These are phyloP conservation scores for Spathaspora girioi DNA, from an alignment of 805 yeast genomes.

Conservation along the genomic window DNA sequence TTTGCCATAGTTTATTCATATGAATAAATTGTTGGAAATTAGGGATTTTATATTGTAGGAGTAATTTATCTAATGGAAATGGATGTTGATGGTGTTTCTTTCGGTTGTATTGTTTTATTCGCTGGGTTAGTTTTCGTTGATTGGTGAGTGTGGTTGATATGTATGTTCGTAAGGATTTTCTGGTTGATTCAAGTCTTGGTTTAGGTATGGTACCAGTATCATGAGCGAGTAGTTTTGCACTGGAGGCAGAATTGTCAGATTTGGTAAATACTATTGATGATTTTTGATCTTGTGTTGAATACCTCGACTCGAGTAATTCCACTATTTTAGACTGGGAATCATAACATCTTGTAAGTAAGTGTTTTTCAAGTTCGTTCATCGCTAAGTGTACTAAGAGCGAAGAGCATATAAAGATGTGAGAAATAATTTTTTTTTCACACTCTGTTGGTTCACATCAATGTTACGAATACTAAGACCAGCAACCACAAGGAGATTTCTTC, in stretches of 20 bases:
- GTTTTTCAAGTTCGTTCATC: conserved; percentile 40
- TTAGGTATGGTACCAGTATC: conserved; percentile 15
- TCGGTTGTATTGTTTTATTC: conserved; percentile 28
- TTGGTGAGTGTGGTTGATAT: conserved; percentile 31
- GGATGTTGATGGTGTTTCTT: conserved; percentile 18
- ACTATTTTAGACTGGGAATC: conserved; percentile 33
- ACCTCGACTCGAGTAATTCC: conserved; percentile 42
- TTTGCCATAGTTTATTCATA: conserved; percentile 69
- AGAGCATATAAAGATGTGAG: neutral
- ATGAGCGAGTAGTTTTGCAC: neutral
- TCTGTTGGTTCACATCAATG: neutral
- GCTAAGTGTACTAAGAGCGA: no score
- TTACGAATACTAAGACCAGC: neutral
- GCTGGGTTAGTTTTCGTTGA: conserved; percentile 38
- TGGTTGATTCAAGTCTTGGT: conserved; percentile 23
- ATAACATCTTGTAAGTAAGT: conserved; percentile 43
- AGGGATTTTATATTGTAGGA: conserved; percentile 29
- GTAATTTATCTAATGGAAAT: conserved; percentile 19
- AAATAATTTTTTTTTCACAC: neutral
- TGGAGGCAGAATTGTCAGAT: conserved; percentile 22
- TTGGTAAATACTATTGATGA: conserved; percentile 40
- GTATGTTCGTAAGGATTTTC: conserved; percentile 42
- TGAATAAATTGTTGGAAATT: conserved; percentile 49
- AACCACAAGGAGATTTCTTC: conserved; percentile 5
- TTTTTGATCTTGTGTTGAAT: conserved; percentile 47